Conservation (phyloP, 345 rosid species). For the Turritis glabra region DNA sequence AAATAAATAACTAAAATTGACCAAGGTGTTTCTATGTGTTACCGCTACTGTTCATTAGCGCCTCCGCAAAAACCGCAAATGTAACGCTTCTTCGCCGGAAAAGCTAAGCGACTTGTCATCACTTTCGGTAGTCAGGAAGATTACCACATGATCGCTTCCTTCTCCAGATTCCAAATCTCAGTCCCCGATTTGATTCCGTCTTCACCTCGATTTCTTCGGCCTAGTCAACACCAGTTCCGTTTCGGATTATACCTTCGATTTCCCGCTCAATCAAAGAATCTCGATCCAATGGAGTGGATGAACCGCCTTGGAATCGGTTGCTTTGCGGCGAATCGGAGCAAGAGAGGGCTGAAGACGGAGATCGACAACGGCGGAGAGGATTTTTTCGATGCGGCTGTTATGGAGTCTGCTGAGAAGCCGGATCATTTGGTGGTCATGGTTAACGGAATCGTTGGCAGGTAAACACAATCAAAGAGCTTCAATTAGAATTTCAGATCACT, state of each 20-base stretch:
- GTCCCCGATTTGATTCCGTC: constrained; percentile 15
- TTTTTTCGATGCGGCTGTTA: constrained; percentile 46
- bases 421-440: constrained; percentile 89
- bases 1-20: background rate
- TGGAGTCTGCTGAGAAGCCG: constrained; percentile 42
- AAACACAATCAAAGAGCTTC: background rate
- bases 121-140: background rate
- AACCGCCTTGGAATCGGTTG: constrained; percentile 50
- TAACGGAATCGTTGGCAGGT: constrained; percentile 87
- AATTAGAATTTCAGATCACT: background rate
- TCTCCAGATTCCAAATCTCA: constrained; percentile 31
- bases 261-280: constrained; percentile 22
- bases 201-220: constrained; percentile 17
- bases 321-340: constrained; percentile 42
- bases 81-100: constrained; percentile 27
- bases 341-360: constrained; percentile 49
- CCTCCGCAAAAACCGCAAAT: constrained; percentile 29
- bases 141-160: constrained; percentile 49
- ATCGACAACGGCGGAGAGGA: constrained; percentile 67
- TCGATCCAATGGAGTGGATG: constrained; percentile 43
- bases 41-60: constrained; percentile 3
- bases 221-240: constrained; percentile 21
- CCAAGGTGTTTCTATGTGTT: background rate
- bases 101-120: background rate
- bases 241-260: background rate